These are phyloP conservation scores for Trametes cingulata DNA, from an alignment of 768 basidiomycete species.

Conservation along the genomic window DNA sequence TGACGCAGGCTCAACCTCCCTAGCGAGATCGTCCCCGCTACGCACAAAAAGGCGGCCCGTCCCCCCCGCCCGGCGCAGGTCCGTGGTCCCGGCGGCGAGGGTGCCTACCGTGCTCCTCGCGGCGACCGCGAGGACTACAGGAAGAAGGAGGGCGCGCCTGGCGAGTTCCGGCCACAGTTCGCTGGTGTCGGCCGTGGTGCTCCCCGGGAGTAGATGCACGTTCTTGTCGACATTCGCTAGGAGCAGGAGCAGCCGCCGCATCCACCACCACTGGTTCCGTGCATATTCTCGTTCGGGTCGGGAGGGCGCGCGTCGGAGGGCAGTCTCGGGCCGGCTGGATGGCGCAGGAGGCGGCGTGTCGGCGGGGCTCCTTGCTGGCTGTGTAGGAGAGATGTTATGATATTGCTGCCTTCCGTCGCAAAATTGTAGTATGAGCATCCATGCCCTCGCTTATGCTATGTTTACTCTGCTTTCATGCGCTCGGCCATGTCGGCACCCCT, in stretches of 20 bases:
- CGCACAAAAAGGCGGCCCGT: conserved; percentile 95
- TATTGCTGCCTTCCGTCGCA: conserved; percentile 27
- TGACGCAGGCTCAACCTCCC: conserved; percentile 84
- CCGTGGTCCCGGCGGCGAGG: conserved; percentile 64
- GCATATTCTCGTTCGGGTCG: background rate
- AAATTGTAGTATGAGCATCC: conserved; percentile 35
- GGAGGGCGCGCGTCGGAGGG: conserved; percentile 10
- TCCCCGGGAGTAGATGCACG: conserved; percentile 57
- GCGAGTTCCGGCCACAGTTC: conserved; percentile 88
- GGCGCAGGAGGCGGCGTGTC: conserved; percentile 20
- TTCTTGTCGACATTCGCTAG: conserved; percentile 2
- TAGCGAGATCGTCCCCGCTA: conserved; percentile 92
- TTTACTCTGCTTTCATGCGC: conserved; percentile 18
- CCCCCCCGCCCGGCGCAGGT: conserved; percentile 78
- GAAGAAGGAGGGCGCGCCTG: conserved; percentile 87
- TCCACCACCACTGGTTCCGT: background rate
- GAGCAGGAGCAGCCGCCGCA: conserved; percentile 1
- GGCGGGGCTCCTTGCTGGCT: conserved; percentile 16
- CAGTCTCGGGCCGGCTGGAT: conserved; percentile 11
- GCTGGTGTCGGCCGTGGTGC: conserved; percentile 88
- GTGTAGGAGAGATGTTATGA: conserved; percentile 25
- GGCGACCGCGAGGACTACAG: conserved; percentile 87
- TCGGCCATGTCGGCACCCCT: background rate
- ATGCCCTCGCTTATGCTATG: conserved; percentile 33
- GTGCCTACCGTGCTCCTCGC: conserved; percentile 88